Percentiles rank a stretch among this genome's conserved stretches.
These are phyloP conservation scores for Albifimbria verrucaria DNA, from an alignment of 2,329 filamentous ascomycete species.

Conservation along the genomic window DNA sequence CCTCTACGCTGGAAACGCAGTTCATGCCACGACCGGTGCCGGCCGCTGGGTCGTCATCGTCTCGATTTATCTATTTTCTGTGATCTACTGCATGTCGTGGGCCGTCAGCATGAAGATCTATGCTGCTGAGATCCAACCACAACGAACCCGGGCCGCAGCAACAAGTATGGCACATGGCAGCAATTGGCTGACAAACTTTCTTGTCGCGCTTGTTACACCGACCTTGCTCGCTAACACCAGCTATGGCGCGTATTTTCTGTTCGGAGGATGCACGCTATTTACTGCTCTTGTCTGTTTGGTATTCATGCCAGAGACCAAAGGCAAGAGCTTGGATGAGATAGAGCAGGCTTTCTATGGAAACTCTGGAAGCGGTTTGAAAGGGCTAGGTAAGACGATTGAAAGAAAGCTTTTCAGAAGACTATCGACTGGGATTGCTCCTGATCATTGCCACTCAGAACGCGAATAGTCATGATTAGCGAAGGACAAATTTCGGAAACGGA, in stretches of 20 bases:
- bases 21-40: conserved; percentile 29
- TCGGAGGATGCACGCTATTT: conserved; percentile 34
- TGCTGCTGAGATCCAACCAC: conserved; percentile 53
- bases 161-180: conserved; percentile 50
- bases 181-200: conserved; percentile 48
- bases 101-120: conserved; percentile 52
- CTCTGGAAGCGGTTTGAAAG: not conserved
- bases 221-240: conserved; percentile 33
- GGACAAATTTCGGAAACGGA: no score
- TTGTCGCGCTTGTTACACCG: conserved; percentile 43
- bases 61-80: conserved; percentile 46
- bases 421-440: no score
- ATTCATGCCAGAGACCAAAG: conserved; percentile 41
- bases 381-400: not conserved
- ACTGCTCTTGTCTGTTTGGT: conserved; percentile 33
- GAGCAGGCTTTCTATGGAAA: not conserved
- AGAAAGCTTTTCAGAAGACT: no score
- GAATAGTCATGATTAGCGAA: no score
- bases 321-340: conserved; percentile 38
- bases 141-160: conserved; percentile 50
- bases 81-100: conserved; percentile 46
- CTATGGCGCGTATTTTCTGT: conserved; percentile 44
- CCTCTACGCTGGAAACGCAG: conserved; percentile 42
- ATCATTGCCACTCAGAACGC: no score
- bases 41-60: conserved; percentile 50